Evolutionary conservation across 2,329 filamentous ascomycete species (phyloP), one percentile per base, ranked within the genome.

Genomic region (Cercospora sp.): DNA sequence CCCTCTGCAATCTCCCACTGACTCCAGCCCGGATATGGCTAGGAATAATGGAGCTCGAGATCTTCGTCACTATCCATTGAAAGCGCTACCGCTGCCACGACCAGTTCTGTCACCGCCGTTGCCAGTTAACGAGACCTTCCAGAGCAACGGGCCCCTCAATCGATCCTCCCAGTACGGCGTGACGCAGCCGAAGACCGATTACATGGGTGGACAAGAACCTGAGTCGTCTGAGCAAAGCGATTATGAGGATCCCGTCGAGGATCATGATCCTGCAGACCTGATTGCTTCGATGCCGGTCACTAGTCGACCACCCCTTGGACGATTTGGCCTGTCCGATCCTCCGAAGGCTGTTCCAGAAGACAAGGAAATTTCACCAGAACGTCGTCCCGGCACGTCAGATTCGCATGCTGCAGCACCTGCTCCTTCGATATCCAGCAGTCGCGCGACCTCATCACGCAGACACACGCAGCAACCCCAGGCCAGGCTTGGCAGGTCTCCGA

Each of bases 401-500:
- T 77, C 76, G 6, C 73, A 74, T 61, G 75, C 71, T 16, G 75
- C 76, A 26, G 77, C 76, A 7, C 75, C 76, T 2, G 75, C 75
- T n/a, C 76, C 75, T 5, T 78, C 77, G 0, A 70, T 77, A 24
- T 67, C 76, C 7, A 77, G 75, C 68, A 77, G 76, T 64, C 72
- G 74, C 49, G 69, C 73, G 3, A 71, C 64, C 21, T 78, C 76
- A 16, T 70, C 72, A 10, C 70, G 63, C 6, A 68, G 71, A 61
- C 64, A 69, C 37, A 59, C 60, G 18, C 67, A 66, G 34, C 65
- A 72, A 49, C 69, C 72, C 30, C 66, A 69, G 28, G 62, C 70
- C 8, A 76, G 74, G 51, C 69, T 74, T 16, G 70, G 61, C 37
- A 66, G 65, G 57, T 63, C 64, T 12, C 84, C 89, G 9, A 82